These are phyloP conservation scores for Aphanoascus verrucosus DNA, from an alignment of 2,329 filamentous ascomycete species.

Conservation along the genomic window DNA sequence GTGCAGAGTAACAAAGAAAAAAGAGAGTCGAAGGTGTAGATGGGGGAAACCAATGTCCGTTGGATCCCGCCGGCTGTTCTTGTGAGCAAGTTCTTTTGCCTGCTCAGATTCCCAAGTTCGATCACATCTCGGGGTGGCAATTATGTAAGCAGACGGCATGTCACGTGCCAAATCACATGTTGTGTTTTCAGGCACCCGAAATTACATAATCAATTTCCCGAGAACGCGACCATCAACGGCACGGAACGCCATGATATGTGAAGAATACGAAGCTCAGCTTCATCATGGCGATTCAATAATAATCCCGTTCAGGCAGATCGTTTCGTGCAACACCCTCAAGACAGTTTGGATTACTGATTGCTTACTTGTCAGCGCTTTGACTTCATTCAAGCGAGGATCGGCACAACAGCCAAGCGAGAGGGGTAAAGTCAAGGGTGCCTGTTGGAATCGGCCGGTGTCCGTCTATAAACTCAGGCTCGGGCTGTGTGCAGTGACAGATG, in stretches of 20 bases:
- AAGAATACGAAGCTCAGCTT: not conserved
- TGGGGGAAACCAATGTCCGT: not conserved
- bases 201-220: not conserved
- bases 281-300: not conserved
- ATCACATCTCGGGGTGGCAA: conserved; percentile 1
- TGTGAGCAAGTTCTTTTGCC: conserved; percentile 2
- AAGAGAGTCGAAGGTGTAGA: not conserved
- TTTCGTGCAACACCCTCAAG: too few species aligned
- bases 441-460: not conserved
- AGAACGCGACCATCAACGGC: too few species aligned
- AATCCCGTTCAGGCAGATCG: too few species aligned
- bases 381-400: not conserved
- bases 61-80: not conserved
- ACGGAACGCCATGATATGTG: too few species aligned
- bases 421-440: not conserved
- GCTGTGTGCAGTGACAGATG: not conserved
- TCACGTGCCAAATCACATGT: conserved; percentile 5
- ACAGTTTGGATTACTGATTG: too few species aligned
- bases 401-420: not conserved
- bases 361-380: not conserved
- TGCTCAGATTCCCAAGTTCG: not conserved
- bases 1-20: not conserved
- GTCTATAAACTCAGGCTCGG: not conserved
- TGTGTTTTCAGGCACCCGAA: not conserved
- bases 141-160: not conserved